These are phyloP conservation scores for Ophiostoma sp. DNA, from an alignment of 2,329 filamentous ascomycete genomes.

Conservation along the genomic window DNA sequence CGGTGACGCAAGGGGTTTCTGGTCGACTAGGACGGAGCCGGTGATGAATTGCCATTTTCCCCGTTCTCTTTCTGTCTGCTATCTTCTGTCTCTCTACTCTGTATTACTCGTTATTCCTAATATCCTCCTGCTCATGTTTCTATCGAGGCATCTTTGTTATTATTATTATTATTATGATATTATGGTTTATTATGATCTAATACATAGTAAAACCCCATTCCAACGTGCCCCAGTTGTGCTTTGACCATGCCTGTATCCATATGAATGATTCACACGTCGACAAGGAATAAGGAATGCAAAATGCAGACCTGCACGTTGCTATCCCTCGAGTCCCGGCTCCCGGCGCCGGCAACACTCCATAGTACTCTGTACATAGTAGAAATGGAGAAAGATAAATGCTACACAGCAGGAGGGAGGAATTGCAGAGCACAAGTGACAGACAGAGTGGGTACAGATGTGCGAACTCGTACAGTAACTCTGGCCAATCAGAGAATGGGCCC, in stretches of 20 bases:
- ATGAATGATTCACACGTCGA: neutral
- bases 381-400: slow-evolving; percentile 15
- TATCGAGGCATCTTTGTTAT: neutral
- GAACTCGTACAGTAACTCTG: neutral
- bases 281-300: slow-evolving; percentile 1
- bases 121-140: neutral
- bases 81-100: neutral
- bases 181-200: too few species aligned
- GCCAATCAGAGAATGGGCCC: slow-evolving; percentile 18
- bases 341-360: neutral
- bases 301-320: neutral
- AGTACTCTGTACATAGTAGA: neutral
- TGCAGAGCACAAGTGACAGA: neutral
- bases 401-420: neutral
- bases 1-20: neutral
- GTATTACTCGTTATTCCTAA: neutral
- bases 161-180: too few species aligned
- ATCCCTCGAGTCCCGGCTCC: slow-evolving; percentile 7
- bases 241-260: neutral
- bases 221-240: neutral
- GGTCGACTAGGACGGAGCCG: neutral
- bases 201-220: neutral
- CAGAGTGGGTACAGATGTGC: neutral
- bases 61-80: neutral
- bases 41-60: neutral